Evolutionary conservation across 371 early-diverging fungal species (phyloP), one percentile per base, ranked within the genome.

Genomic region (Coemansia sp.): DNA sequence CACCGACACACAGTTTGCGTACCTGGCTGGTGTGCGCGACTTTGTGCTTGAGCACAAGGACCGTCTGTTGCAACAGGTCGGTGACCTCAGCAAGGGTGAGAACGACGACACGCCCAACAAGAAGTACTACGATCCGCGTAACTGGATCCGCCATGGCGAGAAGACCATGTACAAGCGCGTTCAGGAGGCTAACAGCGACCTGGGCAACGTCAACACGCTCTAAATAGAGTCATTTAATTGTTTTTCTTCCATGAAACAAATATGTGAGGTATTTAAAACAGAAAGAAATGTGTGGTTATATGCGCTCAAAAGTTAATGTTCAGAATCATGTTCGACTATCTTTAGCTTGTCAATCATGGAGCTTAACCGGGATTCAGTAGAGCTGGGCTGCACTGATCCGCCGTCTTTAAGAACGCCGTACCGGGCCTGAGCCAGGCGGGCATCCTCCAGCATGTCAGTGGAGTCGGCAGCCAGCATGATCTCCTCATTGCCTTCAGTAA

Each of bases 81-180:
- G 95, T 66, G 94, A 94, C 84, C 94, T 94, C 66, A 94, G 93
- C 59, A 73, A 73, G 69, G 94, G 94, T 66, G 84, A 83, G 11
- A 86, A 84, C 84, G 93, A 93, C 86, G 55, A 56, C 9, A 26
- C 77, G 4, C 95, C 94, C 80, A 94, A 94, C 89, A 94, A 94
- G 90, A 94, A 94, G 85, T 86, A 85, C 83, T 94, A 94, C 80
- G 95, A 94, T 76, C 95, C 95, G 53, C 90, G 95, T 78, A 91
- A 91, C 74, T 94, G 87, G 80, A 79, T 94, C 62, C 92, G 94
- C 71, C 90, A 90, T 76, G 87, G 87, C 67, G 95, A 94, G 82
- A 90, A 92, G 89, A 82, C 83, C 71, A 90, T 94, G 92, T 78
- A 73, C 73, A 81, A 82, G 63, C 91, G 95, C 83, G 91, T 92